Conservation (phyloP, 2,329 filamentous ascomycete species). For the Fusarium dimerum region DNA sequence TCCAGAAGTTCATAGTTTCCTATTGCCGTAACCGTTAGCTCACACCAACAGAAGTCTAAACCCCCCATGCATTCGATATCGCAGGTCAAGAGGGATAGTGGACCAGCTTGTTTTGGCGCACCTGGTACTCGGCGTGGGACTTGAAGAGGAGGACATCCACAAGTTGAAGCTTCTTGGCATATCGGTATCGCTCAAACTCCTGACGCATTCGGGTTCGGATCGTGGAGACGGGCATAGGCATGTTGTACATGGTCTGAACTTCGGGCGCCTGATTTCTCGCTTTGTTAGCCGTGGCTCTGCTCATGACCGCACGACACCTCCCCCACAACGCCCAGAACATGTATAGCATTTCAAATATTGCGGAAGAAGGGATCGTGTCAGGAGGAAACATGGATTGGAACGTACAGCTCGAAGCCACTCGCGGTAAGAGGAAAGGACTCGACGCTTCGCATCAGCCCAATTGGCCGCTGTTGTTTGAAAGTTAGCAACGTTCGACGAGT, state of each 20-base stretch:
- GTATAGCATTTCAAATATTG: not conserved
- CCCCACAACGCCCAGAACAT: not conserved
- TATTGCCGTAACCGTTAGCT: slow-evolving; percentile 39
- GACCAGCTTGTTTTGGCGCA: slow-evolving; percentile 39
- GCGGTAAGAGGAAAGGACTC: slow-evolving; percentile 87
- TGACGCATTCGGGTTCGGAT: slow-evolving; percentile 93
- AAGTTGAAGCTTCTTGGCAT: slow-evolving; percentile 82
- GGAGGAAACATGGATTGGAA: slow-evolving; percentile 30
- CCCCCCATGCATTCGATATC: not conserved
- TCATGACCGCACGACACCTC: not conserved
- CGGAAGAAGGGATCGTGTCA: not conserved
- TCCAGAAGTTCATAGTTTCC: slow-evolving; percentile 99
- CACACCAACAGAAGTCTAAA: not conserved
- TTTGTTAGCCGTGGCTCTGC: slow-evolving; percentile 15
- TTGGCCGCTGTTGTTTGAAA: slow-evolving; percentile 65
- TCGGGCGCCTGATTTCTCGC: slow-evolving; percentile 73
- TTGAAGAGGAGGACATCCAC: slow-evolving; percentile 90
- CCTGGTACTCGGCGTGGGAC: slow-evolving; percentile 93
- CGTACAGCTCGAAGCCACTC: slow-evolving; percentile 96
- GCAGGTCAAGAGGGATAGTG: no score
- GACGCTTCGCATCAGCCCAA: slow-evolving; percentile 83
- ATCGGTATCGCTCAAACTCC: slow-evolving; percentile 95
- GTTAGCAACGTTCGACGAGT: slow-evolving; percentile 36
- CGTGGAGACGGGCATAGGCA: slow-evolving; percentile 82
- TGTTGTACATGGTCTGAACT: slow-evolving; percentile 95